These are phyloP conservation scores for Elsinoe australis DNA, from an alignment of 2,329 filamentous ascomycete species.

Conservation along the genomic window DNA sequence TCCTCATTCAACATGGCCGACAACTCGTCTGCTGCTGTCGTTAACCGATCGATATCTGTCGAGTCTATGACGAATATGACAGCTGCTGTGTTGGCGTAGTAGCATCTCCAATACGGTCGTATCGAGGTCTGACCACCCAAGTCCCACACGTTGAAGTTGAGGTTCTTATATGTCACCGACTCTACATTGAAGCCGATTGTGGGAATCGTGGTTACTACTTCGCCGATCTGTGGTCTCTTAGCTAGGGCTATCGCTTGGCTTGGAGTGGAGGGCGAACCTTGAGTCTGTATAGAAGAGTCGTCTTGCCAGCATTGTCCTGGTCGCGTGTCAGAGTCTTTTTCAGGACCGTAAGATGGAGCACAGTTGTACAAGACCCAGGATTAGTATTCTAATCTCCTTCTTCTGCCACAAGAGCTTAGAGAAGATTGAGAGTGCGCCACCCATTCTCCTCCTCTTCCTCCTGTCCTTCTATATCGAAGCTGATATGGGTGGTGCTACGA, in stretches of 20 bases:
- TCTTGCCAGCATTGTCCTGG: constrained; percentile 97
- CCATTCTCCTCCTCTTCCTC: constrained; percentile 38
- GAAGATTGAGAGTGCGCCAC: constrained; percentile 49
- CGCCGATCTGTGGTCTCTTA: constrained; percentile 63
- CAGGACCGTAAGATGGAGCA: not conserved
- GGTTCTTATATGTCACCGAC: constrained; percentile 94
- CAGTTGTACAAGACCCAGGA: constrained; percentile 72
- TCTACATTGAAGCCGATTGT: constrained; percentile 99
- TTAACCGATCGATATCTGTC: constrained; percentile 90
- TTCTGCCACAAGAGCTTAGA: constrained; percentile 78
- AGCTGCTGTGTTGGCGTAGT: constrained; percentile 96
- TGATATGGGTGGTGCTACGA: no score
- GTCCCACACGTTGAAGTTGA: constrained; percentile 99
- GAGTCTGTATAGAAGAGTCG: constrained; percentile 87
- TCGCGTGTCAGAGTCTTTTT: constrained; percentile 18
- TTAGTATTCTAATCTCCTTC: constrained; percentile 96
- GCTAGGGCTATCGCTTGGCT: not conserved
- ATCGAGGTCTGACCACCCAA: constrained; percentile 98
- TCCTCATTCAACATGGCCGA: constrained; percentile 95
- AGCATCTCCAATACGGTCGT: constrained; percentile 97
- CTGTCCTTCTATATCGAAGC: no score
- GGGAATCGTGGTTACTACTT: constrained; percentile 97
- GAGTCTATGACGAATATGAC: constrained; percentile 98
- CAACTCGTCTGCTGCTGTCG: constrained; percentile 87
- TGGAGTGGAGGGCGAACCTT: constrained; percentile 53